Conservation (phyloP, 768 basidiomycete species). For the Hydnomerulius pinastri region DNA sequence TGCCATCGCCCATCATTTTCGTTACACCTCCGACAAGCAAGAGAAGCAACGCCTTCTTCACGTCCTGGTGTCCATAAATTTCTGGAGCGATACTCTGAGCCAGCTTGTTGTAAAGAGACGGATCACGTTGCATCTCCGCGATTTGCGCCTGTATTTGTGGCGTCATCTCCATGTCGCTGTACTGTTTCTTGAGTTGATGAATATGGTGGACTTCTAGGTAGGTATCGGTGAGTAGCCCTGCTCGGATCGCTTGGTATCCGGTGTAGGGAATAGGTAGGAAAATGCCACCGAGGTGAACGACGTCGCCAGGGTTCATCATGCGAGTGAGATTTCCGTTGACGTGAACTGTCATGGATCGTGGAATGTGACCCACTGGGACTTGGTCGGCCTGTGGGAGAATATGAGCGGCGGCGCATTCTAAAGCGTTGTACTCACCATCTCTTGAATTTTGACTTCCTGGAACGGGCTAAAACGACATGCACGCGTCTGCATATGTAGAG, state of each 20-base stretch:
- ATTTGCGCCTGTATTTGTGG: constrained; percentile 77
- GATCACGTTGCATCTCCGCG: constrained; percentile 67
- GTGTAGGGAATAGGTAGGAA: constrained; percentile 98
- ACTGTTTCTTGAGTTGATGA: constrained; percentile 96
- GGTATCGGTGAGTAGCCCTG: constrained; percentile 95
- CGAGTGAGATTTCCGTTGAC: constrained; percentile 89
- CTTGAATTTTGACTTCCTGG: constrained; percentile 98
- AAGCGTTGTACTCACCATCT: constrained; percentile 67
- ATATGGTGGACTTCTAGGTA: constrained; percentile 92
- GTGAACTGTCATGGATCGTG: constrained; percentile 97
- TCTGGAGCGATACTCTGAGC: constrained; percentile 96
- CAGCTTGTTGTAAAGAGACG: constrained; percentile 82
- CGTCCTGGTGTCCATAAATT: constrained; percentile 96
- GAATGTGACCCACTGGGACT: constrained; percentile 99
- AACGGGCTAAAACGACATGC: constrained; percentile 97
- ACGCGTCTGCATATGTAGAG: constrained; percentile 97
- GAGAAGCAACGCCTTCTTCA: constrained; percentile 93
- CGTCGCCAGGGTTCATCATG: constrained; percentile 91
- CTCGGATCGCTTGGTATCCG: constrained; percentile 94
- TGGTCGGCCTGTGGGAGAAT: constrained; percentile 78
- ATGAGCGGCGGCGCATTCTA: constrained; percentile 5
- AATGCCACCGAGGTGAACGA: constrained; percentile 93
- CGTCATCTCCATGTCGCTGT: constrained; percentile 91
- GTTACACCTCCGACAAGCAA: constrained; percentile 95
- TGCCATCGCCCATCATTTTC: constrained; percentile 93